A percentile compares a stretch with the other conserved stretches of the same genome.
Evolutionary conservation across 2,329 filamentous ascomycete genomes (phyloP).

Genomic region (Phaeosphaeriaceae sp.): DNA sequence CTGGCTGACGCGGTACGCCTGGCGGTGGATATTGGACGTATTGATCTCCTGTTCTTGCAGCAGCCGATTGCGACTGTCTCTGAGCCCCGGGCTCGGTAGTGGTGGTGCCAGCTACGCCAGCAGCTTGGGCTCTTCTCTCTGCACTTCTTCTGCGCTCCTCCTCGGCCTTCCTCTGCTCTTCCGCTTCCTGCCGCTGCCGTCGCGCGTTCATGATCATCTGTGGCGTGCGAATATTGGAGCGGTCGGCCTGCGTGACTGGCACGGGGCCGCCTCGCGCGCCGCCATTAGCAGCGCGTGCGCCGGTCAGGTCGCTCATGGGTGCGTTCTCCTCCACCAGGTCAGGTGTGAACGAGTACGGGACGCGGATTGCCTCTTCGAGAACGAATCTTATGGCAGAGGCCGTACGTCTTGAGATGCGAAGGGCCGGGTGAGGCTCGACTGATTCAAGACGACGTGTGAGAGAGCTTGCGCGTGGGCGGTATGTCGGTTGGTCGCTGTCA

Average conservation of each 20-base stretch:
- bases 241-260: constrained; percentile 59
- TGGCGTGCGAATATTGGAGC: constrained; percentile 77
- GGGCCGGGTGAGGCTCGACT: constrained; percentile 61
- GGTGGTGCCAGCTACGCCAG: constrained; percentile 57
- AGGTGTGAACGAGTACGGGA: constrained; percentile 81
- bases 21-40: constrained; percentile 36
- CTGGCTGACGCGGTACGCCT: constrained; percentile 39
- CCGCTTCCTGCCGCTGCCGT: constrained; percentile 70
- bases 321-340: constrained; percentile 89
- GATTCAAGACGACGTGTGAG: constrained; percentile 25
- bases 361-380: constrained; percentile 87
- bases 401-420: constrained; percentile 80
- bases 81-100: constrained; percentile 39
- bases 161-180: constrained; percentile 63
- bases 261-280: constrained; percentile 63
- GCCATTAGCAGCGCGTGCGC: constrained; percentile 66
- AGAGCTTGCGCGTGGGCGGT: constrained; percentile 40
- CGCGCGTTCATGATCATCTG: constrained; percentile 92
- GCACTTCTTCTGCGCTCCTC: constrained; percentile 61
- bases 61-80: constrained; percentile 36
- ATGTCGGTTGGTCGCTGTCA: constrained; percentile 35
- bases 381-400: constrained; percentile 91
- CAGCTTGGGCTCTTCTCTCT: constrained; percentile 67
- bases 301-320: constrained; percentile 85
- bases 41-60: constrained; percentile 37